Conservation (phyloP, 495 filamentous ascomycete species). For the Podospora pseudocomata region DNA sequence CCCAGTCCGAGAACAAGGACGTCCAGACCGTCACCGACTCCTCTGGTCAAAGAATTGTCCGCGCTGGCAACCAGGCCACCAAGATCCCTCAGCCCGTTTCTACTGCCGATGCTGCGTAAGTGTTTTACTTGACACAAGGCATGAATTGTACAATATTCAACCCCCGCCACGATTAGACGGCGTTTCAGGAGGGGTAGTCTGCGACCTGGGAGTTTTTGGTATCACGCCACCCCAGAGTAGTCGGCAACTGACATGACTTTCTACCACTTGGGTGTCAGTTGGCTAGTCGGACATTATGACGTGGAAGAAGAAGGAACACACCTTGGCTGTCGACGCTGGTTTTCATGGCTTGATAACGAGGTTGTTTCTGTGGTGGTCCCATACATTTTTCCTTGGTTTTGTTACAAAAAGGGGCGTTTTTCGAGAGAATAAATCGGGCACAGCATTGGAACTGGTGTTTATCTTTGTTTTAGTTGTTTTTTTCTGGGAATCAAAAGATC, state of each 20-base stretch:
- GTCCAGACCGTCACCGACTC: slow-evolving; percentile 75
- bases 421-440: background rate
- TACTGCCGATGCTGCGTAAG: slow-evolving; percentile 69
- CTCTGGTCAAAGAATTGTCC: slow-evolving; percentile 76
- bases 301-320: background rate
- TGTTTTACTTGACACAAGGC: background rate
- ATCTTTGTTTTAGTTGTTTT: background rate
- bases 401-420: background rate
- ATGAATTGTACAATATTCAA: background rate
- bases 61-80: slow-evolving; percentile 87
- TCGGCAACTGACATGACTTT: background rate
- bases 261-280: background rate
- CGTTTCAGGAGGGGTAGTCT: background rate
- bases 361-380: too few relatives aligned
- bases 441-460: background rate
- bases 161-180: background rate
- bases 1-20: slow-evolving; percentile 86
- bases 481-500: background rate
- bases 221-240: background rate
- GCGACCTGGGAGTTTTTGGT: background rate
- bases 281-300: background rate
- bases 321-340: background rate
- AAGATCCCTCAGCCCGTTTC: slow-evolving; percentile 70
- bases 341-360: background rate
- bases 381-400: background rate